These are phyloP conservation scores for Eutrema heterophyllum DNA, from an alignment of 345 rosid species.

Conservation along the genomic window DNA sequence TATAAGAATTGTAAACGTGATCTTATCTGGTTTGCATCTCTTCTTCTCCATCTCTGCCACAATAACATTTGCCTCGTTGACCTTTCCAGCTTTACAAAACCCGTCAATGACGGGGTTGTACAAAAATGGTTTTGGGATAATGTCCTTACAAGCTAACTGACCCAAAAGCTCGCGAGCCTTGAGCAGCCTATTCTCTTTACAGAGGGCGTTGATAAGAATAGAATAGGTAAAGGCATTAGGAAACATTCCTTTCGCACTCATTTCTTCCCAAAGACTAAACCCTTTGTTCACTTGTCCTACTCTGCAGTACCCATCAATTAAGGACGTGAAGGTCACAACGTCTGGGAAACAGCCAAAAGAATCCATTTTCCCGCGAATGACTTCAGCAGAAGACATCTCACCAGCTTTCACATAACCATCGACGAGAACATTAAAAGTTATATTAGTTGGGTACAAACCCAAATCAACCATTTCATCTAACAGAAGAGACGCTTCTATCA, in stretches of 20 bases:
- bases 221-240: slow-evolving; percentile 74
- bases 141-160: slow-evolving; percentile 44
- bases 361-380: slow-evolving; percentile 46
- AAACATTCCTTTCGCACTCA: slow-evolving; percentile 48
- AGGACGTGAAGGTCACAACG: slow-evolving; percentile 72
- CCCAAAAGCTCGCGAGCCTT: slow-evolving; percentile 67
- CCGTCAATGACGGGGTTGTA: slow-evolving; percentile 95
- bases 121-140: slow-evolving; percentile 60
- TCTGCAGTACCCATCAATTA: slow-evolving; percentile 85
- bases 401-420: slow-evolving; percentile 78
- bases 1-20: slow-evolving; percentile 87
- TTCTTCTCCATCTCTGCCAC: slow-evolving; percentile 69
- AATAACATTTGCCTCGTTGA: slow-evolving; percentile 71
- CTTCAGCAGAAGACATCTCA: slow-evolving; percentile 48
- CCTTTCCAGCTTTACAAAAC: slow-evolving; percentile 84
- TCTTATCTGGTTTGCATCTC: slow-evolving; percentile 75
- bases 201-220: slow-evolving; percentile 58
- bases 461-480: slow-evolving; percentile 54
- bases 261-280: slow-evolving; percentile 62
- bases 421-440: slow-evolving; percentile 75
- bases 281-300: slow-evolving; percentile 55
- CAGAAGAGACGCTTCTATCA: slow-evolving; percentile 55
- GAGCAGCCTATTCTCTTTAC: slow-evolving; percentile 67
- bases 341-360: slow-evolving; percentile 53
- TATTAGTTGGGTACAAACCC: slow-evolving; percentile 46